Percentiles rank a stretch among this genome's conserved stretches.
phyloP scores from a whole-genome alignment of 2,329 filamentous ascomycete species.

The Paramyrothecium sp. region DNA sequence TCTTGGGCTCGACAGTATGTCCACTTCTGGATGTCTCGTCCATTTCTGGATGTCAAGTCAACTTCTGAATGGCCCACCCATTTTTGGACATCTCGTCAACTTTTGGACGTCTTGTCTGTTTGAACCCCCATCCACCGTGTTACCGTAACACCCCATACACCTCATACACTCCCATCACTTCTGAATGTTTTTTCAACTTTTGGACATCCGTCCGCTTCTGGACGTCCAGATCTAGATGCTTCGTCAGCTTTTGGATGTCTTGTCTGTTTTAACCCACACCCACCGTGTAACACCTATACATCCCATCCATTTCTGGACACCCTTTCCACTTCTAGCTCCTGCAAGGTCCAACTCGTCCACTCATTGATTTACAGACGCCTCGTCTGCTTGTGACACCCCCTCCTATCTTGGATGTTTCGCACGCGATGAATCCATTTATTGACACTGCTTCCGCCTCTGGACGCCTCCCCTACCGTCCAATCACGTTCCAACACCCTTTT shows the following conservation, averaged over 20 bases:
- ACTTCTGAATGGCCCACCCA: neutral
- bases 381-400: no score
- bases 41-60: no score
- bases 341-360: no score
- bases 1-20: no score
- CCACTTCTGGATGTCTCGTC: no score
- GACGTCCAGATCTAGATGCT: neutral
- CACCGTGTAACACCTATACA: neutral
- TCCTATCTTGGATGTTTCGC: no score
- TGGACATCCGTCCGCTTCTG: neutral
- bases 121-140: neutral
- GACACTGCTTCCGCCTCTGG: no score
- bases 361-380: no score
- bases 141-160: neutral
- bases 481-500: no score
- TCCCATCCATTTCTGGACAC: neutral
- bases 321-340: neutral
- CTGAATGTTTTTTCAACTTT: neutral
- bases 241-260: neutral
- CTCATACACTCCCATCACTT: neutral
- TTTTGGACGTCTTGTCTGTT: neutral
- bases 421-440: no score
- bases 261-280: neutral
- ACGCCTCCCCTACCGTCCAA: no score
- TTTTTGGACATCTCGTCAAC: neutral